Base-by-base conservation (phyloP, 1,284 basidiomycete species). In the Thelephora terrestris region DNA sequence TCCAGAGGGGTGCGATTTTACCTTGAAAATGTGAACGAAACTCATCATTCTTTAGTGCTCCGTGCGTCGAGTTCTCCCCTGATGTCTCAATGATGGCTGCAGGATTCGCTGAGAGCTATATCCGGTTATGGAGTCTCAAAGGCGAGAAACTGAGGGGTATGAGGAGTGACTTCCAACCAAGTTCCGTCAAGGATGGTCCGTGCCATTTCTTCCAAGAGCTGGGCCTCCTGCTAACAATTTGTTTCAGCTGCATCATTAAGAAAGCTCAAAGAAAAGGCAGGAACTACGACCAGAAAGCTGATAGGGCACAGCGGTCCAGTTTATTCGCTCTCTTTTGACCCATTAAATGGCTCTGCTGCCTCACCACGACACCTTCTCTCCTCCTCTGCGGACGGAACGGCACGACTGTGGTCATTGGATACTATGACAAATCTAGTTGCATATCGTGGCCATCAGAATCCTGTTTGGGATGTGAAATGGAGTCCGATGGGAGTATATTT, bases 381-480 rank as follows among this genome's bases (percentile, higher is more conserved):
- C 20, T 79, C 85, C 2, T 96, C 92, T n/a, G 91, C 93, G 46
- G 96, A 99, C 63, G 79, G 88, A 1, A 96, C 94, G 0, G 73
- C 86, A 24, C 81, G 96, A 14, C 67, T 99, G 17, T 99, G 96
- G 96, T 95, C 91, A 10, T 71, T 98, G 64, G 93, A 99, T 58
- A 97, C 95, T 1, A 85, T 91, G 74, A 80, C 87, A 20, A 96
- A 96, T 56, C 71, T 99, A 7, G 93, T 94, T 4, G 91, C 87
- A 5, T 99, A 95, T 64, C 79, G 93, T 18, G 96, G 96, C 0
- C 96, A 99, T 61, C 86, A 95, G 62, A 94, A 96, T 63, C 94
- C 96, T 0, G 85, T 99, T 1, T 99, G 96, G 96, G 94, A 98
- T 58, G 91, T 96, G 7, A 85, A 97, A 63, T 99, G 96, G 96